Base-by-base conservation (phyloP, 164 flowering plant genomes). In the Euptelea pleiosperma region DNA sequence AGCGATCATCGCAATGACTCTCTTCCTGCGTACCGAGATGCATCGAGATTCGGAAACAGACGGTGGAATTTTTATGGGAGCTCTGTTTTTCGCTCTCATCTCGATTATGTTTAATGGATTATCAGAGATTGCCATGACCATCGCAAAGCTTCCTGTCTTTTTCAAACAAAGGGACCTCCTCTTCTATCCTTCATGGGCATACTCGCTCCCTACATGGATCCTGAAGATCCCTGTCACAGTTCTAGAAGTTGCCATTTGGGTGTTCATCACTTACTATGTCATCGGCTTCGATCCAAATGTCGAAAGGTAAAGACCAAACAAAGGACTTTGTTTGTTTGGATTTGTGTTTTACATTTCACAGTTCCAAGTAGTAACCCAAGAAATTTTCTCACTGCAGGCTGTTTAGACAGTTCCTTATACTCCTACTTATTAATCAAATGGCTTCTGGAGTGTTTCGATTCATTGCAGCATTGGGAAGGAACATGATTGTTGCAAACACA, bases 141-240 rank as follows among this genome's bases (percentile, higher is more conserved):
- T 82, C n/a, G 44, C 35, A 3, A 82, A 80, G 64, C 81, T 82
- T 58, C 87, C 97, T 1, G 84, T 85, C 46, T 89, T 87, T 68
- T 89, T 79, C 73, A 89, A 89, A 80, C 97, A 89, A 70, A 76
- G 92, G 49, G 91, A 87, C 51, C 62, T 87, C 33, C 81, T 74
- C 15, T 85, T 90, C 72, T 90, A 47, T 60, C 97, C 97, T 49
- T 12, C 96, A 37, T 91, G 96, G 96, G 86, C 96, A 36, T 88
- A 81, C 49, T 49, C 88, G 36, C 51, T 91, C 22, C 93, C 97
- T 8, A 28, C 80, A 29, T 91, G 93, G 91, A 68, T 91, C 50
- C 80, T 67, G 33, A 77, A 73, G 63, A 76, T 81, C 29, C 89
- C 89, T 3, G 57, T 82, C 46, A 41, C 86, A 29, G 55, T 84